phyloP scores from a whole-genome alignment of 306 rosid genomes.

The Morella rubra region DNA sequence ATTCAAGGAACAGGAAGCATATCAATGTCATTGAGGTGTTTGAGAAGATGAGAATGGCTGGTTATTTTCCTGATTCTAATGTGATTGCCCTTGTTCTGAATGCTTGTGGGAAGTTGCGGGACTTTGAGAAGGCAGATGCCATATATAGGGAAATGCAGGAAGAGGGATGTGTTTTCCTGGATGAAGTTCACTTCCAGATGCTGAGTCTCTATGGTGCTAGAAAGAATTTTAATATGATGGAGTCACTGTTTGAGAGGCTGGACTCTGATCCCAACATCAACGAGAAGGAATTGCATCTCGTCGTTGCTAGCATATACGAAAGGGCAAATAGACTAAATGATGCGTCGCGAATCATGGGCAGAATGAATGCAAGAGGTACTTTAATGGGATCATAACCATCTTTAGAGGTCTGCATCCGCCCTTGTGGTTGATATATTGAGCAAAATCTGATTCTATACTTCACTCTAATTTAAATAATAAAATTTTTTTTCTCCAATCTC shows the following conservation, averaged over 20 bases:
- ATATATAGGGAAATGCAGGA: constrained; percentile 72
- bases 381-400: constrained; percentile 29
- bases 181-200: constrained; percentile 92
- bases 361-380: constrained; percentile 44
- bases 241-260: constrained; percentile 3
- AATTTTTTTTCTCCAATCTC: too few relatives aligned
- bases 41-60: constrained; percentile 78
- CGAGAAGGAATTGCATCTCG: constrained; percentile 84
- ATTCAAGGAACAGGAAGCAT: constrained; percentile 68
- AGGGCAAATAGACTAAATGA: constrained; percentile 72
- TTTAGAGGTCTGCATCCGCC: constrained; percentile 26
- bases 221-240: constrained; percentile 60
- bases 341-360: constrained; percentile 72
- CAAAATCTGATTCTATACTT: too few relatives aligned
- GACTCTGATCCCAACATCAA: constrained; percentile 50
- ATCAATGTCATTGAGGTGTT: constrained; percentile 71
- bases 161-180: constrained; percentile 73
- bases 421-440: background rate
- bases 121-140: constrained; percentile 76
- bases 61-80: constrained; percentile 80
- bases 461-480: too few relatives aligned
- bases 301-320: constrained; percentile 75
- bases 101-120: constrained; percentile 80
- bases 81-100: constrained; percentile 83
- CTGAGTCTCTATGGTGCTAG: constrained; percentile 74